Base-by-base conservation (phyloP, 306 rosid species). In the Vigna hirtella region DNA sequence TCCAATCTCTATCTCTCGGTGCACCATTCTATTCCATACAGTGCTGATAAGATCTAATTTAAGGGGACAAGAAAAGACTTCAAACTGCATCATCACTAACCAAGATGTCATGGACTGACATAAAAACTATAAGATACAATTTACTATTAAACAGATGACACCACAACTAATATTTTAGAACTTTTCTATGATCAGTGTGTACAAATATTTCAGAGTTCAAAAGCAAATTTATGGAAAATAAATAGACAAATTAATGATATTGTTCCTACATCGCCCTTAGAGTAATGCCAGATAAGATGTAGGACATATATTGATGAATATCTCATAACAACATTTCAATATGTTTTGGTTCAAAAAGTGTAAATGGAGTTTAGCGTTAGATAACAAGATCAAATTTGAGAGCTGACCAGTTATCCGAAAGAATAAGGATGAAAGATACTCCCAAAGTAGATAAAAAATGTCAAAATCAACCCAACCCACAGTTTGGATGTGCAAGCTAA, bases 371-470 rank as follows among this genome's bases (percentile, higher is more conserved):
- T 42, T 42, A 17, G 26, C 15, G 58, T 38, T 56, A 67, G 76
- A 68, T 62, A 75, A 17, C 50, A 47, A 48, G 52, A 70, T 70
- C 47, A 61, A 61, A 51, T 61, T 36, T 61, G 76, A 67, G 56
- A 57, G 24, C 59, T 17, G 61, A 52, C 59, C 61, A 13, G 70
- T 76, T 71, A 70, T 52, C 85, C 55, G 74, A 55, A 75, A 67
- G 66, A 75, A 75, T 8, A 75, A 36, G 65, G 58, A 68, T 26
- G 59, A 68, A 79, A 61, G 66, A 79, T 62, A 72, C 57, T 56
- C 59, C 73, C 22, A 51, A 51, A 73, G 42, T 7, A 40, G 32
- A 71, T 52, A 66, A 52, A 72, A 79, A 40, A 45, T 10, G 62
- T 28, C 4, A 79, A 78, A 47, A 18, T 70, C 63, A 78, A 78